phyloP scores from a whole-genome alignment of 73 alveolate species.

The Effrenium voratum region DNA sequence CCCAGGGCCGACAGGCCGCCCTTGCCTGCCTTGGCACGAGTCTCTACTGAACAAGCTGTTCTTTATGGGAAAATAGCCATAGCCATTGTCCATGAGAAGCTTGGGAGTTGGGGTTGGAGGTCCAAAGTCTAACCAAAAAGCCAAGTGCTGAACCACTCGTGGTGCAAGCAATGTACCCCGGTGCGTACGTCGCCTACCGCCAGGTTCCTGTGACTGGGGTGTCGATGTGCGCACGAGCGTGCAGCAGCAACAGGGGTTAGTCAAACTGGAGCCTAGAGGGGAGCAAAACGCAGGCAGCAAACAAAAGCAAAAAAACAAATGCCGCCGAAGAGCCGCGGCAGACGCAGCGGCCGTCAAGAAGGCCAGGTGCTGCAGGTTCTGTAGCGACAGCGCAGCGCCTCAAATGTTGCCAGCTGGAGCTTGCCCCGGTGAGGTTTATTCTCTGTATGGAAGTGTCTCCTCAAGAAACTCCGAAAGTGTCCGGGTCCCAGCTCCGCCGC shows the following conservation, averaged over 20 bases:
- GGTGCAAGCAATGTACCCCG: too few species aligned
- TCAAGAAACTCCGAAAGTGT: too few species aligned
- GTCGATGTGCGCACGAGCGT: not conserved
- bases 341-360: slow-evolving; percentile 14
- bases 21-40: slow-evolving; percentile 30
- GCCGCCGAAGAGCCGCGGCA: slow-evolving; percentile 1
- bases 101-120: too few species aligned
- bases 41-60: not conserved
- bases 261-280: not conserved
- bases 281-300: not conserved
- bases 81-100: not conserved
- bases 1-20: slow-evolving; percentile 45
- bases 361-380: slow-evolving; percentile 71
- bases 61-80: not conserved
- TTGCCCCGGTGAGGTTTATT: too few species aligned
- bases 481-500: too few species aligned
- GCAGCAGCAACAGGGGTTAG: not conserved
- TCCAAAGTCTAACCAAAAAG: too few species aligned
- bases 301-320: not conserved
- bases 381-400: slow-evolving; percentile 72
- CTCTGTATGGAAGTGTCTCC: too few species aligned
- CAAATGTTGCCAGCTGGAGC: too few species aligned
- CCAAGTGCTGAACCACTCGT: too few species aligned
- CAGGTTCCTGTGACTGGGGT: too few species aligned
- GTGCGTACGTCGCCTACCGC: too few species aligned